A percentile compares a stretch with the other conserved stretches of the same genome.
phyloP scores from a whole-genome alignment of 305 asterid species.

The Caryopteris hybrid region DNA sequence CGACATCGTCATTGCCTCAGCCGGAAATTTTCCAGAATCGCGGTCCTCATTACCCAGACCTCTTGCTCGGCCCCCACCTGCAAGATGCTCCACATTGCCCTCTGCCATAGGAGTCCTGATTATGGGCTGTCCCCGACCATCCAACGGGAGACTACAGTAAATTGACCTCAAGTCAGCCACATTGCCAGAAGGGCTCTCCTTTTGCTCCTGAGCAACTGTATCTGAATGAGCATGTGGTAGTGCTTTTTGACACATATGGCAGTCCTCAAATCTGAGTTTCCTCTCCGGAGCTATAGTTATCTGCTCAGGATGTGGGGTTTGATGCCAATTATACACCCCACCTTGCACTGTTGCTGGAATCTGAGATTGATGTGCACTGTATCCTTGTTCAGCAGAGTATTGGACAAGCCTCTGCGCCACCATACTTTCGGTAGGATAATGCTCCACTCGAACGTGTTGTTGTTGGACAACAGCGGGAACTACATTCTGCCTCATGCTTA shows the following conservation, averaged over 20 bases:
- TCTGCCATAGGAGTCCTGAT: slow-evolving; percentile 39
- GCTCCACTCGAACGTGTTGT: slow-evolving; percentile 54
- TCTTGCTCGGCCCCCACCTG: slow-evolving; percentile 29
- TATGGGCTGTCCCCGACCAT: slow-evolving; percentile 53
- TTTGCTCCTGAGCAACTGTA: slow-evolving; percentile 57
- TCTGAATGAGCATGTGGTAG: slow-evolving; percentile 98
- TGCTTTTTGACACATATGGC: slow-evolving; percentile 84
- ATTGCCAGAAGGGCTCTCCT: slow-evolving; percentile 45
- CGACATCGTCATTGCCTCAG: slow-evolving; percentile 34
- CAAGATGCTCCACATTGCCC: slow-evolving; percentile 34
- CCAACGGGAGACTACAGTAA: slow-evolving; percentile 55
- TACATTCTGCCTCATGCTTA: slow-evolving; percentile 50
- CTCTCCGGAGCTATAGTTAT: slow-evolving; percentile 37
- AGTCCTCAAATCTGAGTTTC: slow-evolving; percentile 45
- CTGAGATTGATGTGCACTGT: slow-evolving; percentile 46
- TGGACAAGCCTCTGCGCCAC: slow-evolving; percentile 56
- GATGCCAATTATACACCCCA: slow-evolving; percentile 61
- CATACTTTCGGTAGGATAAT: slow-evolving; percentile 46
- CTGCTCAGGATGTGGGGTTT: slow-evolving; percentile 54
- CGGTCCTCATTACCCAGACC: slow-evolving; percentile 22
- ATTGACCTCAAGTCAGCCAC: slow-evolving; percentile 40
- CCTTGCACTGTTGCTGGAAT: slow-evolving; percentile 38
- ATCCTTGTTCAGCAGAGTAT: slow-evolving; percentile 58
- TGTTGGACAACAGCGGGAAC: slow-evolving; percentile 42
- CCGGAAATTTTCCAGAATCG: slow-evolving; percentile 36